Conservation (phyloP, 2,329 filamentous ascomycete genomes). For the Botryotinia convoluta region DNA sequence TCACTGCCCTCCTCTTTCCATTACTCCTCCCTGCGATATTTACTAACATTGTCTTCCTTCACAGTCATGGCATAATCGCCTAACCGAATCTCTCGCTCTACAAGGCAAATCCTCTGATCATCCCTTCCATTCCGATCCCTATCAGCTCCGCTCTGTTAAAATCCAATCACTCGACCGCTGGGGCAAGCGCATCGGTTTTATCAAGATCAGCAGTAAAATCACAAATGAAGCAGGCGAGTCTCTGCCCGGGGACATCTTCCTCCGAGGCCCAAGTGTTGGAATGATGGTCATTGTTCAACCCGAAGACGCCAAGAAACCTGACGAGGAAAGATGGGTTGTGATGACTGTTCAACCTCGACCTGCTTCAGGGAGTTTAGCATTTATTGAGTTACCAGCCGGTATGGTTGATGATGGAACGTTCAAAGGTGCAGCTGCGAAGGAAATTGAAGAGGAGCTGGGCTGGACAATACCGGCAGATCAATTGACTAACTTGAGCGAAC, state of each 20-base stretch:
- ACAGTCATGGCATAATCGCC: conserved; percentile 17
- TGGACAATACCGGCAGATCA: conserved; percentile 51
- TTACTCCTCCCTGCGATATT: neutral
- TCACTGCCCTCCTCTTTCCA: neutral
- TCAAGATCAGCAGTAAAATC: conserved; percentile 53
- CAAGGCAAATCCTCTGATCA: conserved; percentile 42
- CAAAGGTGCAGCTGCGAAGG: conserved; percentile 55
- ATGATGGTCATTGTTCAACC: conserved; percentile 50
- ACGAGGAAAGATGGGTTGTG: conserved; percentile 53
- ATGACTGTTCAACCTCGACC: conserved; percentile 60
- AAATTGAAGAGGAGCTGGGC: conserved; percentile 60
- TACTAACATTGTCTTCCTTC: neutral
- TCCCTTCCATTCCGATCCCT: conserved; percentile 52
- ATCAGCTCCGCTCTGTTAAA: conserved; percentile 49
- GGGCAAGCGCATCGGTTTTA: conserved; percentile 51
- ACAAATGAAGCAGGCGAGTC: conserved; percentile 48
- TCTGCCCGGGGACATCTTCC: conserved; percentile 54
- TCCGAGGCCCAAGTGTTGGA: conserved; percentile 59
- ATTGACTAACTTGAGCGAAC: conserved; percentile 51
- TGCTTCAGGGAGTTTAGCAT: conserved; percentile 52
- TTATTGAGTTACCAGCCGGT: conserved; percentile 57
- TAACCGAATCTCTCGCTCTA: conserved; percentile 12
- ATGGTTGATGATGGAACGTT: conserved; percentile 59
- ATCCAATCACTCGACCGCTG: conserved; percentile 56
- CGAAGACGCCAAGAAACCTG: conserved; percentile 43